These are phyloP conservation scores for Talaromyces stipitatus DNA, from an alignment of 495 filamentous ascomycete genomes.

Conservation along the genomic window DNA sequence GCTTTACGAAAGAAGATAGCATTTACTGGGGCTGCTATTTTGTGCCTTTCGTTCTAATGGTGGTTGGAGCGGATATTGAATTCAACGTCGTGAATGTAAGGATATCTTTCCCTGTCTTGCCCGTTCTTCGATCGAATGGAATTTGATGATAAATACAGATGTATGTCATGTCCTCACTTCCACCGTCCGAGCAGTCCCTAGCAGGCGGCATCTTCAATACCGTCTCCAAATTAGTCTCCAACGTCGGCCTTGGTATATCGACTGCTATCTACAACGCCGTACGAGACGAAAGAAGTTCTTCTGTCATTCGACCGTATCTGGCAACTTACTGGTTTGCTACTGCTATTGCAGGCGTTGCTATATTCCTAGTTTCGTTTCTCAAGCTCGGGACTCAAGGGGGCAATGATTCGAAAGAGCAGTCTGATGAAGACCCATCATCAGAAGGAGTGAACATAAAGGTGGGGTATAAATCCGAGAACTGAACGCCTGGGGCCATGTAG, in stretches of 20 bases:
- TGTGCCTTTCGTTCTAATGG: slow-evolving; percentile 39
- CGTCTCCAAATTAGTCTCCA: slow-evolving; percentile 25
- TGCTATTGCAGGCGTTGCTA: slow-evolving; percentile 17
- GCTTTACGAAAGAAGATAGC: slow-evolving; percentile 31
- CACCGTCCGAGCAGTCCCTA: slow-evolving; percentile 23
- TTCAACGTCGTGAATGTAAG: slow-evolving; percentile 53
- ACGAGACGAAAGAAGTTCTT: slow-evolving; percentile 8
- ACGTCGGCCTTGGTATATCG: slow-evolving; percentile 23
- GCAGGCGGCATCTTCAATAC: slow-evolving; percentile 20
- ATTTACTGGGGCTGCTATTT: slow-evolving; percentile 54
- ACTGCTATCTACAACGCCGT: slow-evolving; percentile 21
- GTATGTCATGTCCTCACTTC: slow-evolving; percentile 33
- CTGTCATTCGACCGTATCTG: slow-evolving; percentile 19
- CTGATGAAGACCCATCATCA: neutral
- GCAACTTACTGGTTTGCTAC: slow-evolving; percentile 25
- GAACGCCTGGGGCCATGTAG: neutral
- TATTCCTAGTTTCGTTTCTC: slow-evolving; percentile 25
- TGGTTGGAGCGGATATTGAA: slow-evolving; percentile 48
- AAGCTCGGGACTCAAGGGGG: slow-evolving; percentile 22
- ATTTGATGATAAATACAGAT: slow-evolving; percentile 12
- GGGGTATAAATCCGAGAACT: neutral
- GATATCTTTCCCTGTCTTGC: neutral
- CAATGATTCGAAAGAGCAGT: neutral
- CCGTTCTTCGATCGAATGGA: neutral
- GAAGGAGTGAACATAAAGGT: neutral